phyloP scores from a whole-genome alignment of 306 rosid species.

The Pterocarpus santalinus region DNA sequence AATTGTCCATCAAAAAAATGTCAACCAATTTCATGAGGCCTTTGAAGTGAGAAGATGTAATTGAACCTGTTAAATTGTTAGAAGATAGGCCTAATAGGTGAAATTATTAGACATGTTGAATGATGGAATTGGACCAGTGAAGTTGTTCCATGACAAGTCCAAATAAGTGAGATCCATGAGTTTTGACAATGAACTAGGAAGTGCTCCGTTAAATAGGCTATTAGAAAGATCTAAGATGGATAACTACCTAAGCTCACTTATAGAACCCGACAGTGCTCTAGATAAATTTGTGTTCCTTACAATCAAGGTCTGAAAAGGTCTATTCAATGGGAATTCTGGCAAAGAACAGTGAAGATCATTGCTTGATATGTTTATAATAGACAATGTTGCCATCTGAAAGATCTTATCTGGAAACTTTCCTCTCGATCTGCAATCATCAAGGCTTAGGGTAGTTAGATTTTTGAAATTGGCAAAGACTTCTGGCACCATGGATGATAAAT shows the following conservation, averaged over 20 bases:
- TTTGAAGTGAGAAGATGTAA: constrained; percentile 14
- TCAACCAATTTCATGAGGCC: not conserved
- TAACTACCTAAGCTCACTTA: constrained; percentile 20
- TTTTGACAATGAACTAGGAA: constrained; percentile 33
- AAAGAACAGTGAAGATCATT: constrained; percentile 38
- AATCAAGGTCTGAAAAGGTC: not conserved
- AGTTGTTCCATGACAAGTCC: not conserved
- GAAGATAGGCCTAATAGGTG: constrained; percentile 28
- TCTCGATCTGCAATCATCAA: constrained; percentile 10
- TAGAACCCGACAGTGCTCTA: constrained; percentile 37
- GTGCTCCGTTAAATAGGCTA: constrained; percentile 11
- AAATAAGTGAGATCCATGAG: constrained; percentile 32
- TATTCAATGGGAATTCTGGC: constrained; percentile 41
- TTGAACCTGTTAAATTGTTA: constrained; percentile 25
- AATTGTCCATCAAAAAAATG: constrained; percentile 21
- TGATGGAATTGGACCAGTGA: constrained; percentile 44
- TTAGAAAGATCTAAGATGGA: constrained; percentile 22
- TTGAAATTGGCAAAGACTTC: constrained; percentile 18
- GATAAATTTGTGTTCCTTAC: not conserved
- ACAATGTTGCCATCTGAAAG: constrained; percentile 28
- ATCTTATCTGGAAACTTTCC: constrained; percentile 50
- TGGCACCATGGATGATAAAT: constrained; percentile 47
- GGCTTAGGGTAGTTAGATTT: constrained; percentile 39
- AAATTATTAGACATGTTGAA: constrained; percentile 37
- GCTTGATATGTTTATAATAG: not conserved